These are phyloP conservation scores for Ophiognomonia clavigignenti-juglandacearum DNA, from an alignment of 2,329 filamentous ascomycete genomes.

Conservation along the genomic window DNA sequence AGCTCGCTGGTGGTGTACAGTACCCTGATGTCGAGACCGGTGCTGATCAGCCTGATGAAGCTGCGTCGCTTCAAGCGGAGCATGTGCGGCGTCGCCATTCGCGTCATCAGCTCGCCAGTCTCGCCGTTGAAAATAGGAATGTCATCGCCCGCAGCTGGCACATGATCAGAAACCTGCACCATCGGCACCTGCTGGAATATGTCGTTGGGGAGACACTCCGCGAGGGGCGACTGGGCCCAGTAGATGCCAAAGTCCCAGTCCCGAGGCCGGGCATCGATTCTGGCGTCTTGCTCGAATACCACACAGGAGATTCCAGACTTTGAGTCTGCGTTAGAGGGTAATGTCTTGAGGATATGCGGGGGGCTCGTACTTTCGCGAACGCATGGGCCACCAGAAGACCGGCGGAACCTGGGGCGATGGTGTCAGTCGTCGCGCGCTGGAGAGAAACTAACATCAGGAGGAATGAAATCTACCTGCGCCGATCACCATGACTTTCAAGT, in stretches of 20 bases:
- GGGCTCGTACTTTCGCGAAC: neutral
- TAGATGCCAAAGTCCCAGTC: constrained; percentile 30
- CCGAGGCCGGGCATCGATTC: constrained; percentile 20
- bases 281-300: constrained; percentile 27
- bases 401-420: neutral
- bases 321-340: neutral
- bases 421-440: neutral
- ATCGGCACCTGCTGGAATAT: constrained; percentile 19
- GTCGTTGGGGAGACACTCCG: constrained; percentile 24
- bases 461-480: neutral
- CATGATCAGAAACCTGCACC: constrained; percentile 23
- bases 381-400: neutral
- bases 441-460: neutral
- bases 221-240: constrained; percentile 26
- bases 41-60: constrained; percentile 23
- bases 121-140: constrained; percentile 22
- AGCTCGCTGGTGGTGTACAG: too few species aligned
- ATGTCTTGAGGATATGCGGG: neutral
- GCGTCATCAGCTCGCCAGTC: constrained; percentile 23
- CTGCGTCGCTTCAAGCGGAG: constrained; percentile 23
- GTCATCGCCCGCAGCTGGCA: constrained; percentile 18
- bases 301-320: constrained; percentile 23
- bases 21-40: constrained; percentile 25
- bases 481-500: neutral
- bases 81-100: constrained; percentile 22